These are phyloP conservation scores for Nelumbo lutea DNA, from an alignment of 164 flowering plant species.

Conservation along the genomic window DNA sequence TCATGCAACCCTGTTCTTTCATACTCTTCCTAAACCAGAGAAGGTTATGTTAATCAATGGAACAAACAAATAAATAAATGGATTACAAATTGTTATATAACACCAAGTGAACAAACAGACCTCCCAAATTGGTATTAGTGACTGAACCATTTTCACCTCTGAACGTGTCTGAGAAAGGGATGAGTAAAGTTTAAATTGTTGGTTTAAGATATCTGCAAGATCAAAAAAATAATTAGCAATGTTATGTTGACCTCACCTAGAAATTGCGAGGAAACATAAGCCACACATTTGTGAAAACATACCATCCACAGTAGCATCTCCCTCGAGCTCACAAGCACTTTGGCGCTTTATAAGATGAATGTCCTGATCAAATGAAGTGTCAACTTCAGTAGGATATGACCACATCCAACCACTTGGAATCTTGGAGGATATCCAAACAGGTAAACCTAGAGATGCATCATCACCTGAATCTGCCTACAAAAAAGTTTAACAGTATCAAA, in stretches of 20 bases:
- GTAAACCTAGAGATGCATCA: conserved; percentile 21
- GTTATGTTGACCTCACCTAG: conserved; percentile 2
- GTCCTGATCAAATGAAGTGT: conserved; percentile 26
- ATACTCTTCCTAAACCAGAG: conserved; percentile 65
- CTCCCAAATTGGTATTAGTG: conserved; percentile 98
- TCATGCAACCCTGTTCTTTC: conserved; percentile 66
- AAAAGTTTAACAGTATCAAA: conserved; percentile 18
- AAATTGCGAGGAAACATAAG: not conserved
- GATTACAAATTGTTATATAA: not conserved
- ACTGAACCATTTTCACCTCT: conserved; percentile 94
- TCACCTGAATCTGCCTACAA: conserved; percentile 58
- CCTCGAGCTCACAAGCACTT: conserved; percentile 87
- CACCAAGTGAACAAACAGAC: conserved; percentile 31
- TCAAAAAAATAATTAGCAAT: conserved; percentile 7
- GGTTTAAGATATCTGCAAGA: conserved; percentile 77
- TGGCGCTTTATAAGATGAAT: conserved; percentile 41
- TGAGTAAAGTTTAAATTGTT: conserved; percentile 53
- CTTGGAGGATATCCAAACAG: conserved; percentile 73
- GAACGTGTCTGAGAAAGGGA: conserved; percentile 74
- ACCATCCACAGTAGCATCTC: conserved; percentile 86
- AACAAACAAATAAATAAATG: not conserved
- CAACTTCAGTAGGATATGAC: conserved; percentile 35
- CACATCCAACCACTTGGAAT: conserved; percentile 75
- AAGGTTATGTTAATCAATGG: conserved; percentile 8
- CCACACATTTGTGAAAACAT: conserved; percentile 12